phyloP scores from a whole-genome alignment of 208 protist genomes.

The Trichomonas vaginalis region DNA sequence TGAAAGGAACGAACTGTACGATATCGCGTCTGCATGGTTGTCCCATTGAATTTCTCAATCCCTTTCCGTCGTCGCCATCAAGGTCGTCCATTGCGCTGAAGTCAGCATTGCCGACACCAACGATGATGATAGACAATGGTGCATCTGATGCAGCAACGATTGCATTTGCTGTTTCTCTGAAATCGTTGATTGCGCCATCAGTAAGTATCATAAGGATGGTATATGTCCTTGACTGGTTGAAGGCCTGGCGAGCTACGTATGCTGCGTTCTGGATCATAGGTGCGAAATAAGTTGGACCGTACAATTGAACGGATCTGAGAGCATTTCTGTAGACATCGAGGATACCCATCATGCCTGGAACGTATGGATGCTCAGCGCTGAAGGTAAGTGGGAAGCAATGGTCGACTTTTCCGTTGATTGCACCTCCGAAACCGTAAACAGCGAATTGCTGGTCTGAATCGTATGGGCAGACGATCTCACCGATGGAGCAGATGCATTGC shows the following conservation, averaged over 20 bases:
- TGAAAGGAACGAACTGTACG: conserved; percentile 28
- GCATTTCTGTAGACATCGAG: conserved; percentile 37
- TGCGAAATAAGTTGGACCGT: conserved; percentile 48
- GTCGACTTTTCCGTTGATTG: neutral
- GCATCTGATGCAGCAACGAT: conserved; percentile 45
- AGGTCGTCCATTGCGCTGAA: conserved; percentile 62
- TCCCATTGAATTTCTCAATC: neutral
- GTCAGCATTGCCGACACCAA: conserved; percentile 61
- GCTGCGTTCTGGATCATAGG: conserved; percentile 36
- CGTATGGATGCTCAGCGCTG: conserved; percentile 24
- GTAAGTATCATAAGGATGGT: conserved; percentile 64
- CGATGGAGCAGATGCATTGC: conserved; percentile 31
- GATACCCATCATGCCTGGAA: conserved; percentile 36
- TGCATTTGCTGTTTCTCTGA: neutral
- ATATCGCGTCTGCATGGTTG: neutral
- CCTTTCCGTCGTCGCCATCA: conserved; percentile 53
- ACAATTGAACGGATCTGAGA: conserved; percentile 31
- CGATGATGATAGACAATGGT: conserved; percentile 65
- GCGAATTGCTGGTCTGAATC: conserved; percentile 40
- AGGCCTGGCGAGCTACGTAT: conserved; percentile 18
- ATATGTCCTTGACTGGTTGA: conserved; percentile 39
- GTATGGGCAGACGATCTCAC: conserved; percentile 36
- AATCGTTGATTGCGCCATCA: conserved; percentile 55
- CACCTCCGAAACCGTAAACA: conserved; percentile 41
- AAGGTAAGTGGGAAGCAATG: conserved; percentile 20